Evolutionary conservation across 2,329 filamentous ascomycete genomes (phyloP), one percentile per base, ranked within the genome.

Genomic region (Fusarium coffeatum): DNA sequence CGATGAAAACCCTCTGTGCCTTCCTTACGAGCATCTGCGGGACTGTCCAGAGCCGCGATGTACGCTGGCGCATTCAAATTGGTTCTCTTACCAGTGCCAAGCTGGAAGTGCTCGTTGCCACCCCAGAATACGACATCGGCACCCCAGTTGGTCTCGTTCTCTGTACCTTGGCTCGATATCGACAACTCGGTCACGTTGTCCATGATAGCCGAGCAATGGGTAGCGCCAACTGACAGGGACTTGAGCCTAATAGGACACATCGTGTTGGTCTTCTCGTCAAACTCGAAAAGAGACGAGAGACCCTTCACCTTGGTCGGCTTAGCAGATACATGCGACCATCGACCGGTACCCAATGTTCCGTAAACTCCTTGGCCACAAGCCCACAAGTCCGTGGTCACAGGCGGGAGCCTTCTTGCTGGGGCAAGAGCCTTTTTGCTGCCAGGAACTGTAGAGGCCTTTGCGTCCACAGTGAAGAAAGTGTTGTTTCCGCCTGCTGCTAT

Each of bases 91-190:
- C 96, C 94, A 1, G 92, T 98, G 15, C 96, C 96, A 27, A 99
- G 87, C 81, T 99, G 96, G 79, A 92, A 98, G 78, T 91, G 88
- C 82, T 98, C 94, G 76, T 98, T 99, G 55, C 93, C 93, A 66
- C 96, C 96, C 93, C 94, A 99, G 84, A 93, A 97, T 3, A 98
- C 79, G 30, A 94, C 90, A 78, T 98, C 96, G 7, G 92, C 89
- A 50, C 96, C 96, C 88, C 90, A 97, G 77, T 96, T 94, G 2
- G 90, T 93, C 74, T 94, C 92, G 70, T 92, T 91, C 42, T 88
- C 83, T 2, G 86, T 85, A 18, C 74, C 83, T 56, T 77, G 80
- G 65, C 74, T 78, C 4, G 85, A 82, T 3, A 90, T 86, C 18
- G 84, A 81, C 8, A 94, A 85, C 55, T 89, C 85, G 2, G 92